Evolutionary conservation across 2,329 filamentous ascomycete species (phyloP).

Genomic region (Trichoderma sp.): DNA sequence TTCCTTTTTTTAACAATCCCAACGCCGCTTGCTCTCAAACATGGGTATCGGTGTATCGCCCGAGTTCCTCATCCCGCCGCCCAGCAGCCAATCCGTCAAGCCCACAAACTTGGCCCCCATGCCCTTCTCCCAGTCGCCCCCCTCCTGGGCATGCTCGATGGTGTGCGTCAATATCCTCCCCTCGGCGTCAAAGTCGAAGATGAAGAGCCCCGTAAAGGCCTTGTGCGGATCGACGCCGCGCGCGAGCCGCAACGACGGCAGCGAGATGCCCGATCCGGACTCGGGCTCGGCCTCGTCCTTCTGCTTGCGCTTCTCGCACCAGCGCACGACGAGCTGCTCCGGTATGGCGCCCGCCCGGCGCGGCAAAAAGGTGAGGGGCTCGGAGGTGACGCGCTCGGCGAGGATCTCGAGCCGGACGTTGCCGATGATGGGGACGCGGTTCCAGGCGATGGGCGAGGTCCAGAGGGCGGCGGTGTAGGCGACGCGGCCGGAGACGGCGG

Average conservation of each 20-base stretch:
- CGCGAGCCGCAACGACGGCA: constrained; percentile 43
- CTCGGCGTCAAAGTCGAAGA: constrained; percentile 91
- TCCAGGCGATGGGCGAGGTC: constrained; percentile 97
- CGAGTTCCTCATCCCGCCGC: constrained; percentile 58
- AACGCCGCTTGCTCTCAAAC: constrained; percentile 39
- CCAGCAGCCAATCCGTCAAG: constrained; percentile 91
- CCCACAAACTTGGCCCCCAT: constrained; percentile 83
- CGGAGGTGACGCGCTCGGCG: constrained; percentile 81
- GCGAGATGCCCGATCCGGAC: constrained; percentile 44
- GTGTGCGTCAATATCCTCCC: constrained; percentile 85
- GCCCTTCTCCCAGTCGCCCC: constrained; percentile 78
- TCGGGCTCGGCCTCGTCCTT: constrained; percentile 41
- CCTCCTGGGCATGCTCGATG: constrained; percentile 89
- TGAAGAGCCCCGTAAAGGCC: constrained; percentile 87
- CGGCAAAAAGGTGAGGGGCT: constrained; percentile 52
- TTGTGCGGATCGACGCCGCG: constrained; percentile 58
- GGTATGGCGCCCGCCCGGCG: constrained; percentile 57
- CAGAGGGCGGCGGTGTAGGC: constrained; percentile 92
- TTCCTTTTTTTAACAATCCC: constrained; percentile 10
- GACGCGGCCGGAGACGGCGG: constrained; percentile 86
- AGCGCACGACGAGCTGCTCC: constrained; percentile 88
- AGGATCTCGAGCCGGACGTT: constrained; percentile 87
- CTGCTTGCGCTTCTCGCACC: constrained; percentile 59
- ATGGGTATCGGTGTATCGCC: constrained; percentile 41
- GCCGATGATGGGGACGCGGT: constrained; percentile 83